A percentile compares a stretch with the other conserved stretches of the same genome.
These are phyloP conservation scores for Pseudogymnoascus sp. DNA, from an alignment of 2,329 filamentous ascomycete genomes.

Conservation along the genomic window DNA sequence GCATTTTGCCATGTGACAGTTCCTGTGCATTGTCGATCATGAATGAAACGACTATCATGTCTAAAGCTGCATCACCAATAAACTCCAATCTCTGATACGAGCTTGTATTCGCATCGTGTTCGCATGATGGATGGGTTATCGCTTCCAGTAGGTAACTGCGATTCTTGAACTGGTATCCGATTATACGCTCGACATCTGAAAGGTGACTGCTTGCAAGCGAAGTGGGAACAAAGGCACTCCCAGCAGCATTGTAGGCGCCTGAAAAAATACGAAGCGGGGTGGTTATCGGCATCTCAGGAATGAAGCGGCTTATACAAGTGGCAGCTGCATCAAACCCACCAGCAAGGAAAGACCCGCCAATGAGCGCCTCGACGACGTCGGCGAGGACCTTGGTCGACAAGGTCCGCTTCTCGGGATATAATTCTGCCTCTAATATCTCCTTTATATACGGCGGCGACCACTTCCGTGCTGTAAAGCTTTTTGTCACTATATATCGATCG, in stretches of 20 bases:
- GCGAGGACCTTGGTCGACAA: constrained; percentile 75
- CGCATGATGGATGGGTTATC: constrained; percentile 65
- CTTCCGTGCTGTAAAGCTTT: constrained; percentile 58
- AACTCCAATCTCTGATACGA: constrained; percentile 74
- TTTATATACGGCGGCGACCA: constrained; percentile 63
- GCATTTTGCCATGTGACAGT: constrained; percentile 57
- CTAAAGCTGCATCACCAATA: constrained; percentile 77
- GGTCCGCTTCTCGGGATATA: constrained; percentile 26
- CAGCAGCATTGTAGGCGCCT: background rate
- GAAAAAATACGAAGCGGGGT: background rate
- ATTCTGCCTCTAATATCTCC: constrained; percentile 30
- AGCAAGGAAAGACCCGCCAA: constrained; percentile 69
- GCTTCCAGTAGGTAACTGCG: constrained; percentile 67
- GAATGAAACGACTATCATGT: constrained; percentile 63
- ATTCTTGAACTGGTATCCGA: constrained; percentile 66
- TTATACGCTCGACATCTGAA: constrained; percentile 49
- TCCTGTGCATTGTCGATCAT: constrained; percentile 42
- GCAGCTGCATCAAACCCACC: constrained; percentile 60
- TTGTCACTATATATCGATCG: constrained; percentile 64
- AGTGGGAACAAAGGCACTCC: background rate
- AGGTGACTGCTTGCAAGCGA: background rate
- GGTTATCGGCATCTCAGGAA: constrained; percentile 42
- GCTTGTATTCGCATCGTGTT: constrained; percentile 38
- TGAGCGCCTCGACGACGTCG: constrained; percentile 76
- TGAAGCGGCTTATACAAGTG: constrained; percentile 57